Evolutionary conservation across 768 basidiomycete species (phyloP).

Genomic region (Tricholoma furcatifolium): DNA sequence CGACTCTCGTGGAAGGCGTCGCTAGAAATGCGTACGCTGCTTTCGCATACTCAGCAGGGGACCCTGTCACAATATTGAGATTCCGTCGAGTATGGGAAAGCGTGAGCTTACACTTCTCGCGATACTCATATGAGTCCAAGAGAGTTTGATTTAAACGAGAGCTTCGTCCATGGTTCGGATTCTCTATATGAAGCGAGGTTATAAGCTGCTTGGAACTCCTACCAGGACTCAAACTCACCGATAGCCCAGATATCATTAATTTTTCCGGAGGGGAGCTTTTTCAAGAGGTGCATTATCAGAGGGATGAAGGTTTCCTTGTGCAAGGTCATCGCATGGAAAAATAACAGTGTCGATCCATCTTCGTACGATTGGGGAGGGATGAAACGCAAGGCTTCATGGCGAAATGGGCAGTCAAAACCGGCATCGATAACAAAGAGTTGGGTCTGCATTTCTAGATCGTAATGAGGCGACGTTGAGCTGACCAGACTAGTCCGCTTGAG

Average conservation of each 20-base stretch:
- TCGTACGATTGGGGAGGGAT: not conserved
- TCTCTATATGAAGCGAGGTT: not conserved
- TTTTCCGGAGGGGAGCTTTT: not conserved
- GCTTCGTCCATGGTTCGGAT: conserved; percentile 3
- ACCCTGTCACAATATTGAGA: not conserved
- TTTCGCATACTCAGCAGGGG: not conserved
- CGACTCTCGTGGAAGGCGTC: not conserved
- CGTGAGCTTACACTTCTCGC: not conserved
- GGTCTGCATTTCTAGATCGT: not conserved
- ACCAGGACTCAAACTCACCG: not conserved
- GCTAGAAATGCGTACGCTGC: not conserved
- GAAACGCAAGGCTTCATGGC: not conserved
- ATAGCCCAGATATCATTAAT: conserved; percentile 1
- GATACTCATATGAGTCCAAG: not conserved
- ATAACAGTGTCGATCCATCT: not conserved
- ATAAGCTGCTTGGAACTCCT: not conserved
- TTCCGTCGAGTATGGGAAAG: not conserved
- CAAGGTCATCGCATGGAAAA: not conserved
- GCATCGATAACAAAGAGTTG: not conserved
- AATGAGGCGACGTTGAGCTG: too few relatives aligned
- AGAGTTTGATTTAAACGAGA: not conserved
- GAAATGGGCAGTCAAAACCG: not conserved
- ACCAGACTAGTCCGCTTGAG: too few relatives aligned
- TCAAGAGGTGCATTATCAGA: not conserved
- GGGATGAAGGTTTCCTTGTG: not conserved